These are phyloP conservation scores for Penicillium bovifimosum DNA, from an alignment of 495 filamentous ascomycete species.

Conservation along the genomic window DNA sequence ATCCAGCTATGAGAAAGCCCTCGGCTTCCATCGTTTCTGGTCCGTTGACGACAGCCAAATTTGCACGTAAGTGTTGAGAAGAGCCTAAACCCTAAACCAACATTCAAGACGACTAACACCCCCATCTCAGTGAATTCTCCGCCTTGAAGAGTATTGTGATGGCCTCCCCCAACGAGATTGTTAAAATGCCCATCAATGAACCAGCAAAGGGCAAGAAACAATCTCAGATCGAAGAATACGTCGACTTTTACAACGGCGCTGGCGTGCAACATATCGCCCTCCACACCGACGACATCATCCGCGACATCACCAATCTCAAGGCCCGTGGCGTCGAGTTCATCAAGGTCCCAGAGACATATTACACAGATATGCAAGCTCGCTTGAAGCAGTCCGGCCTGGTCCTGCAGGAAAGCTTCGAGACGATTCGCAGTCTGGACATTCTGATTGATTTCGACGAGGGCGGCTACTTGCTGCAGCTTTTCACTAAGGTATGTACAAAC, in stretches of 20 bases:
- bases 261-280: constrained; percentile 92
- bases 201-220: constrained; percentile 79
- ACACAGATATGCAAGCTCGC: constrained; percentile 65
- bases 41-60: constrained; percentile 83
- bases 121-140: constrained; percentile 59
- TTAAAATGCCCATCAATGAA: constrained; percentile 98
- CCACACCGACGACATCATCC: constrained; percentile 70
- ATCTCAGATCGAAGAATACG: constrained; percentile 89
- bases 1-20: constrained; percentile 68
- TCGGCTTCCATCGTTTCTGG: constrained; percentile 96
- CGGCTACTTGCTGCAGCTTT: constrained; percentile 80
- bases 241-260: constrained; percentile 77
- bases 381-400: constrained; percentile 49
- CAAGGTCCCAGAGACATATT: constrained; percentile 74
- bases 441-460: constrained; percentile 88
- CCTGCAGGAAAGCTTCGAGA: constrained; percentile 71
- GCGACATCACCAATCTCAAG: constrained; percentile 65
- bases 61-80: constrained; percentile 50
- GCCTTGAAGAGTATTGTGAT: constrained; percentile 82
- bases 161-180: constrained; percentile 70
- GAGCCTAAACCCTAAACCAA: too few species aligned
- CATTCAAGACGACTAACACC: background rate
- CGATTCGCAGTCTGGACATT: constrained; percentile 67
- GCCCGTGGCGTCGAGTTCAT: constrained; percentile 86
- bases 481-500: constrained; percentile 59